Percentiles rank a stretch among this genome's conserved stretches.
phyloP scores from a whole-genome alignment of 345 rosid genomes.

The Eucalyptus decipiens region DNA sequence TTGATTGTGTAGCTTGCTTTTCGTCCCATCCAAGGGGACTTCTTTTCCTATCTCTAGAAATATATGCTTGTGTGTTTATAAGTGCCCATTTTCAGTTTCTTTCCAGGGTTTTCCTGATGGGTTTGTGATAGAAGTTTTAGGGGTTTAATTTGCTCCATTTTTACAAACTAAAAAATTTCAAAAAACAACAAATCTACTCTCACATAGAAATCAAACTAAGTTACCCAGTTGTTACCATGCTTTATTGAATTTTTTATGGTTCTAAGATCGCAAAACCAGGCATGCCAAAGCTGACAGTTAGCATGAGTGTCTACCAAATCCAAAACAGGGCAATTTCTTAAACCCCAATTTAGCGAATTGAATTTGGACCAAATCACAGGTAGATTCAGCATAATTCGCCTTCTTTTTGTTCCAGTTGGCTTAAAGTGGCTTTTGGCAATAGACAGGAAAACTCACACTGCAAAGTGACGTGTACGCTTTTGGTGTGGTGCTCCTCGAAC shows the following conservation, averaged over 20 bases:
- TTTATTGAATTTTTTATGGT: background rate
- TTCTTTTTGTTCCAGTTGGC: background rate
- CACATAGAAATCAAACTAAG: background rate
- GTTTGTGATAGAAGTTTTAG: background rate
- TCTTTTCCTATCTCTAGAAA: background rate
- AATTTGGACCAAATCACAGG: background rate
- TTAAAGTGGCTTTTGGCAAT: background rate
- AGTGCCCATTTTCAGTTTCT: background rate
- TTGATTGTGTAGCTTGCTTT: background rate
- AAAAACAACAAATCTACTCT: background rate
- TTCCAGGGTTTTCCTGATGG: background rate
- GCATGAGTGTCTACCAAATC: background rate
- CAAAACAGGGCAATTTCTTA: background rate
- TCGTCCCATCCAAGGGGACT: background rate
- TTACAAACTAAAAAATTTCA: background rate
- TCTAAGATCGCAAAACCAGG: background rate
- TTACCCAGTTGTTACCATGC: background rate
- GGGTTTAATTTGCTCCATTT: background rate
- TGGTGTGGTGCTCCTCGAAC: conserved; percentile 93
- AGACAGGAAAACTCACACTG: conserved; percentile 96
- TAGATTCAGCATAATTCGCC: background rate
- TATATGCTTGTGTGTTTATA: background rate
- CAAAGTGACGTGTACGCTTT: conserved; percentile 97
- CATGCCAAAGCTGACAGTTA: background rate
- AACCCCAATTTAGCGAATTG: background rate